Base-by-base conservation (phyloP, 768 basidiomycete genomes). In the Austroboletus festivus region DNA sequence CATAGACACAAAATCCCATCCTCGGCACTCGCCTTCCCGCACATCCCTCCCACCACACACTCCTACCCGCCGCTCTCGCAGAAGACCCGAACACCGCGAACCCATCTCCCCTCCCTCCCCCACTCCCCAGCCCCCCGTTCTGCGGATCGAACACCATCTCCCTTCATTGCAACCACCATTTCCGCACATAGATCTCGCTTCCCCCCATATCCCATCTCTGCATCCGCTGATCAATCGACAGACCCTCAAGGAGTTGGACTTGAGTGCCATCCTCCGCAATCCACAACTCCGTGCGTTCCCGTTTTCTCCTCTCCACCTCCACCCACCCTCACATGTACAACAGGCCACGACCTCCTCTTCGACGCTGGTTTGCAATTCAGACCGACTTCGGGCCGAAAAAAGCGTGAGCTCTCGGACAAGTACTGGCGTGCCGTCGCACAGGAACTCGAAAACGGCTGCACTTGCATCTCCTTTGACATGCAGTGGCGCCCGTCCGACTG, bases 291-390 rank as follows among this genome's bases (percentile, higher is more conserved):
- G 93, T 90, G 70, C 72, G 85, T 85, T 34, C 19, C 47, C 48
- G 22, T 41, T 48, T 51, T 42, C 52, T 49, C 49, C 4, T 42
- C 3, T 38, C 10, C 6, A 1, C 12, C 20, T n/a, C 18, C 23
- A 6, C 47, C 50, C 35, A 53, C 43, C 43, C n/a, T n/a, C n/a
- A n/a, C 47, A 34, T 44, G 12, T 46, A 45, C 35, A 49, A 47
- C 59, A 91, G 89, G 89, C 28, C 92, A 95, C 58, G 92, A 94
- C 68, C 76, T 94, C 51, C 79, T 94, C 56, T 93, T 94, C 55
- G 93, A 95, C 54, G 78, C 88, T 16, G 83, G 84, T 15, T 72
- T 92, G 13, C 89, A 91, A 64, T 91, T 91, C 67, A 79, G 86
- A 37, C 87, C 88, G 11, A 83, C 84, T 1, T 76, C 79, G n/a